Conservation (phyloP, 2,329 filamentous ascomycete species). For the Exserohilum turcica region DNA sequence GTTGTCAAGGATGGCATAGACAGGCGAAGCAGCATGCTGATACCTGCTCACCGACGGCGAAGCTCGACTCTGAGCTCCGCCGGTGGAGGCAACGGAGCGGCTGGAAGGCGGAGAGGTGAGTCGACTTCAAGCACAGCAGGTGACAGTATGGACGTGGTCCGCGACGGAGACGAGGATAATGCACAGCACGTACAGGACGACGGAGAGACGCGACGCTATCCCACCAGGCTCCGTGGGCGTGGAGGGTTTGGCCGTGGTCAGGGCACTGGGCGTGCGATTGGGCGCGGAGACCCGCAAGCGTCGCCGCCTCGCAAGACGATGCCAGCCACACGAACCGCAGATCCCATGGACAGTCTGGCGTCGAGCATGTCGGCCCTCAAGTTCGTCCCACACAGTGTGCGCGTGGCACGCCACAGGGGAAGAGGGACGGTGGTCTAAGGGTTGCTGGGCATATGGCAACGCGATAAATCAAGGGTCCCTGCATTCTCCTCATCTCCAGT, state of each 20-base stretch:
- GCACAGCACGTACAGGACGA: conserved; percentile 16
- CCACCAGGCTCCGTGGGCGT: conserved; percentile 35
- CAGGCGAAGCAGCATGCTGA: conserved; percentile 76
- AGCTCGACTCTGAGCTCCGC: conserved; percentile 33
- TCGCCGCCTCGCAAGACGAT: conserved; percentile 5
- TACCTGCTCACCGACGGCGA: conserved; percentile 45
- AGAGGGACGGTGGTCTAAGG: conserved; percentile 14
- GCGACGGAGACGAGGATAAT: conserved; percentile 19
- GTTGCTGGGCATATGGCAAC: not conserved
- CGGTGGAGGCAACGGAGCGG: conserved; percentile 3
- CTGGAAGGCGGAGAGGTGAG: conserved; percentile 25
- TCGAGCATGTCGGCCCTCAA: conserved; percentile 73
- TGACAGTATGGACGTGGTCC: conserved; percentile 33
- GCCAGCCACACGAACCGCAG: conserved; percentile 41
- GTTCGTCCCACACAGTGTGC: conserved; percentile 64
- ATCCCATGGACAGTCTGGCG: conserved; percentile 67
- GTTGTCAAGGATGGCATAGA: conserved; percentile 91
- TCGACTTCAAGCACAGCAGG: conserved; percentile 22
- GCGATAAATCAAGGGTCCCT: not conserved
- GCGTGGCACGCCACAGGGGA: conserved; percentile 29
- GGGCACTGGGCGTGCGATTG: conserved; percentile 20
- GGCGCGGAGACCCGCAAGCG: conserved; percentile 2
- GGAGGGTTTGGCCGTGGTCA: conserved; percentile 38
- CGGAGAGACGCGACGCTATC: conserved; percentile 18
- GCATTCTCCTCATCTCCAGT: not conserved